Percentiles rank a stretch among this genome's conserved stretches.
phyloP scores from a whole-genome alignment of 1,284 basidiomycete species.

The Trametes pubescens region DNA sequence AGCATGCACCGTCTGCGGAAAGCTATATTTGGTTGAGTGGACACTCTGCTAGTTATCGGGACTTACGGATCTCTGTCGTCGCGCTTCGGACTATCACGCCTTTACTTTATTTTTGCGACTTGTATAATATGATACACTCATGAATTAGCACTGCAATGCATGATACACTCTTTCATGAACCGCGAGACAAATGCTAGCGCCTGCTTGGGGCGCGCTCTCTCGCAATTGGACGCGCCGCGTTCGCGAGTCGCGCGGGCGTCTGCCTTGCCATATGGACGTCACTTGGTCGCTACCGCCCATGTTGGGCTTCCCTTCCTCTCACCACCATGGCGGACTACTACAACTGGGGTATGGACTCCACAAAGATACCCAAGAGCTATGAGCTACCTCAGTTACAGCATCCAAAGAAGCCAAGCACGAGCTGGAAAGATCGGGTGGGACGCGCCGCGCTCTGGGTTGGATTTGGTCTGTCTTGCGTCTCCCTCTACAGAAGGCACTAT shows the following conservation, averaged over 20 bases:
- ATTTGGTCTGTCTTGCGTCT: slow-evolving; percentile 2
- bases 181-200: neutral
- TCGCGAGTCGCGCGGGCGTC: neutral
- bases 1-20: slow-evolving; percentile 3
- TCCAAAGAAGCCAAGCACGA: neutral
- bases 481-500: neutral
- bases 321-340: slow-evolving; percentile 7
- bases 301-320: neutral
- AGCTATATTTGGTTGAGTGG: neutral
- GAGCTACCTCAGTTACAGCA: neutral
- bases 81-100: too few relatives aligned
- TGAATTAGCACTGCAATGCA: too few relatives aligned
- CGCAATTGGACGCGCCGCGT: slow-evolving; percentile 5
- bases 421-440: neutral
- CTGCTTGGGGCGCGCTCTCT: neutral
- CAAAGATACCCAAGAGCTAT: neutral
- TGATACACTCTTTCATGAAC: too few relatives aligned
- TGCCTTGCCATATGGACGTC: neutral
- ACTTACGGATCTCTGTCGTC: neutral
- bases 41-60: too few relatives aligned
- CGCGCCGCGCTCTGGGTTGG: slow-evolving; percentile 1
- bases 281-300: slow-evolving; percentile 3
- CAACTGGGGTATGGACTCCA: slow-evolving; percentile 2
- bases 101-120: too few relatives aligned
- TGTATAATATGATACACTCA: too few relatives aligned